These are phyloP conservation scores for Wickerhamomyces kurtzmanii DNA, from an alignment of 805 yeast species.

Conservation along the genomic window DNA sequence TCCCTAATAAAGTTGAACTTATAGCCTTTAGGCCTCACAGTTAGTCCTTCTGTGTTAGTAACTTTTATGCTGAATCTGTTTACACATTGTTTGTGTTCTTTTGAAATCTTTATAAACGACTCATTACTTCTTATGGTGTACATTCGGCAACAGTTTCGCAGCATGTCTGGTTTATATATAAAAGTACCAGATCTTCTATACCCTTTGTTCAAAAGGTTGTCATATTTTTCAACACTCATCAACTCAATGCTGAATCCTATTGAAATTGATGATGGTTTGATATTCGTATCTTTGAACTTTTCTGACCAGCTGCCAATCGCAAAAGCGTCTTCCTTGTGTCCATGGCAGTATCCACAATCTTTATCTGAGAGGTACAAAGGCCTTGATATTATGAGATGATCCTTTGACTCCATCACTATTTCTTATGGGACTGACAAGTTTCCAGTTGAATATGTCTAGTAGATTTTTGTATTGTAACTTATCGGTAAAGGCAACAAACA, in stretches of 20 bases:
- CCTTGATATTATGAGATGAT: slow-evolving; percentile 26
- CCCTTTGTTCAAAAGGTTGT: slow-evolving; percentile 58
- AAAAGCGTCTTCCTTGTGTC: slow-evolving; percentile 28
- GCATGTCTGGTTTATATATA: slow-evolving; percentile 55
- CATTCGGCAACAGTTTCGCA: slow-evolving; percentile 69
- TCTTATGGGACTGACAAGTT: background rate
- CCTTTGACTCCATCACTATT: slow-evolving; percentile 8
- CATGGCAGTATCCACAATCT: slow-evolving; percentile 70
- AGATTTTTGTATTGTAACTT: no score
- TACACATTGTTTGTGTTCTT: slow-evolving; percentile 58
- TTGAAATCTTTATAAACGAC: slow-evolving; percentile 34
- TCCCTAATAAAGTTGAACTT: background rate
- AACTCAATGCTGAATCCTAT: slow-evolving; percentile 30
- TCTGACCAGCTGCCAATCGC: slow-evolving; percentile 27
- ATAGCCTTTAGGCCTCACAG: background rate
- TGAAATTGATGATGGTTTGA: slow-evolving; percentile 13
- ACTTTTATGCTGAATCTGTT: slow-evolving; percentile 56
- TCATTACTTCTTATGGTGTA: slow-evolving; percentile 65
- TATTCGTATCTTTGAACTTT: slow-evolving; percentile 3
- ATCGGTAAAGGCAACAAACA: no score
- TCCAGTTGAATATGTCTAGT: slow-evolving; percentile 1
- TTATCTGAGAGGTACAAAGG: slow-evolving; percentile 33
- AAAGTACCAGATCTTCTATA: slow-evolving; percentile 73
- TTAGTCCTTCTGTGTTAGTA: no score
- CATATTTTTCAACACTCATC: slow-evolving; percentile 48